A percentile compares a stretch with the other conserved stretches of the same genome.
phyloP scores from a whole-genome alignment of 2,329 filamentous ascomycete genomes.

The Fusarium sp. region DNA sequence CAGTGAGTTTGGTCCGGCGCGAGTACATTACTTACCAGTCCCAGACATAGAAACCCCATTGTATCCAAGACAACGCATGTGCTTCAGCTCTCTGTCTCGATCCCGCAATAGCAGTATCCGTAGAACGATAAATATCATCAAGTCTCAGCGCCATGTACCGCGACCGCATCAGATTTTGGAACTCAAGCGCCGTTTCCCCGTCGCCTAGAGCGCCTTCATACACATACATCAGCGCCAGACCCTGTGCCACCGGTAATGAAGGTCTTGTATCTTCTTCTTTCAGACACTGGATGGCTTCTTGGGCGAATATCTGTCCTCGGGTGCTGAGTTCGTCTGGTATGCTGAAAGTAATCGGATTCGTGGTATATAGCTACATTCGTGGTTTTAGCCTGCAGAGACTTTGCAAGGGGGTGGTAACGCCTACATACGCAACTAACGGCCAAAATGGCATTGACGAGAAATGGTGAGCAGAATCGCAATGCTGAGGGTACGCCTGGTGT shows the following conservation, averaged over 20 bases:
- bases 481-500: background rate
- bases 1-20: background rate
- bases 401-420: background rate
- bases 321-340: background rate
- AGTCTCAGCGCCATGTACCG: conserved; percentile 18
- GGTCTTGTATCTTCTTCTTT: conserved; percentile 7
- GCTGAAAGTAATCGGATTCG: conserved; percentile 2
- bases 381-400: background rate
- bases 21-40: conserved; percentile 13
- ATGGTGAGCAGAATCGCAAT: conserved; percentile 26
- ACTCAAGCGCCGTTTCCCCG: background rate
- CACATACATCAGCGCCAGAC: conserved; percentile 17
- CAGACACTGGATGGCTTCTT: conserved; percentile 11
- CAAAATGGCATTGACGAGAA: conserved; percentile 30
- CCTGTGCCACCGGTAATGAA: conserved; percentile 10
- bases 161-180: conserved; percentile 21
- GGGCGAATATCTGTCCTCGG: conserved; percentile 15
- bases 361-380: conserved; percentile 8
- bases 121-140: conserved; percentile 15
- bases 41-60: conserved; percentile 29
- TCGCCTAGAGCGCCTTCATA: conserved; percentile 20
- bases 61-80: conserved; percentile 27
- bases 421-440: conserved; percentile 31
- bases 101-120: conserved; percentile 14
- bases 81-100: conserved; percentile 17